Conservation (phyloP, 768 basidiomycete genomes). For the Psilocybe cubensis region DNA sequence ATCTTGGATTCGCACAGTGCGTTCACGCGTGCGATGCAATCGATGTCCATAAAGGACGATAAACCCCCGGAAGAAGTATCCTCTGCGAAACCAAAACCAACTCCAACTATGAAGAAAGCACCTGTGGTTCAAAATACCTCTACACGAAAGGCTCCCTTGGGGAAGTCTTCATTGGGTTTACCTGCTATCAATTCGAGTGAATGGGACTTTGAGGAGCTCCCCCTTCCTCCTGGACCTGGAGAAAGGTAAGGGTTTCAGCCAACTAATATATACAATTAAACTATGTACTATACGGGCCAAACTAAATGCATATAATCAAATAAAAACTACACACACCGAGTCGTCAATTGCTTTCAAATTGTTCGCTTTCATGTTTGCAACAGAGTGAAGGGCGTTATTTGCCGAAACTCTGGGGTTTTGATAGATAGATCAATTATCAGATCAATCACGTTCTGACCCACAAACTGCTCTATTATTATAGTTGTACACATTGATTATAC, state of each 20-base stretch:
- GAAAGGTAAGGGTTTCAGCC: constrained; percentile 5
- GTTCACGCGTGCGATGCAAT: constrained; percentile 43
- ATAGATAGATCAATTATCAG: too few relatives aligned
- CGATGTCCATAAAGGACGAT: constrained; percentile 36
- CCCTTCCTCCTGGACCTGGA: constrained; percentile 45
- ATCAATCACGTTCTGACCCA: background rate
- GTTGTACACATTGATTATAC: background rate
- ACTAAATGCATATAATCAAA: too few relatives aligned
- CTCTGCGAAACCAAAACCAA: background rate
- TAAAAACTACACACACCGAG: too few relatives aligned
- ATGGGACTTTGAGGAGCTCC: constrained; percentile 56
- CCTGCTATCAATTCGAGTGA: constrained; percentile 53
- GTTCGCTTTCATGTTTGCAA: too few relatives aligned
- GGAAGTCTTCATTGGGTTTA: constrained; percentile 38
- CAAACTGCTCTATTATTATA: background rate
- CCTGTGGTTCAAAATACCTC: constrained; percentile 4
- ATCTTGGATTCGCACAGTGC: constrained; percentile 35
- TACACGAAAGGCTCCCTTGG: constrained; percentile 19
- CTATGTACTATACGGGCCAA: background rate
- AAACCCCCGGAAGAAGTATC: constrained; percentile 4
- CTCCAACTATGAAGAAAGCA: constrained; percentile 2
- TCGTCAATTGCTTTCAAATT: too few relatives aligned
- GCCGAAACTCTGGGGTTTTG: too few relatives aligned
- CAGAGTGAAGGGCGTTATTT: too few relatives aligned
- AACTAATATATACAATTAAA: background rate